A percentile compares a stretch with the other conserved stretches of the same genome.
These are phyloP conservation scores for Penicillium steckii DNA, from an alignment of 495 filamentous ascomycete genomes.

Conservation along the genomic window DNA sequence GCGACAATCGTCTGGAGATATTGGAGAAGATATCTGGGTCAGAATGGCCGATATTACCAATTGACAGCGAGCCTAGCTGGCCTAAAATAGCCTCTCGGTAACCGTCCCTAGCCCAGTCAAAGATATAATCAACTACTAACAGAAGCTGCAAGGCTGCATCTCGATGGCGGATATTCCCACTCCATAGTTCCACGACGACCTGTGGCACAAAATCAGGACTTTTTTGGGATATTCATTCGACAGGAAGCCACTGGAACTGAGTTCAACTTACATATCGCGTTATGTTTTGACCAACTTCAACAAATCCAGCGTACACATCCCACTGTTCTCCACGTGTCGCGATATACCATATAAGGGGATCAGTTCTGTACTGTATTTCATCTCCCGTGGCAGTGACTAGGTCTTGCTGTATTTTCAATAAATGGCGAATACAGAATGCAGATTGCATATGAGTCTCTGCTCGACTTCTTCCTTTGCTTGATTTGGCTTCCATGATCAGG, in stretches of 20 bases:
- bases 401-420: too few relatives aligned
- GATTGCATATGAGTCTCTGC: too few relatives aligned
- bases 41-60: too few relatives aligned
- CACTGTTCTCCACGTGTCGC: constrained; percentile 1
- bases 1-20: too few relatives aligned
- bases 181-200: constrained; percentile 21
- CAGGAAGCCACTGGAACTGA: not conserved
- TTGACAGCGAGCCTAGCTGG: too few relatives aligned
- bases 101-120: constrained; percentile 35
- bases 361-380: not conserved
- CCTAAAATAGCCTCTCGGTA: constrained; percentile 24
- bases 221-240: constrained; percentile 2
- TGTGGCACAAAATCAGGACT: too few relatives aligned
- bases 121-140: constrained; percentile 34
- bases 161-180: constrained; percentile 16
- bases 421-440: constrained; percentile 24
- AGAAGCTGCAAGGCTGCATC: constrained; percentile 29
- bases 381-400: constrained; percentile 7
- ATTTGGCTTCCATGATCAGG: constrained; percentile 21
- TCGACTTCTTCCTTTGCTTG: constrained; percentile 11
- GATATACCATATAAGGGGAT: constrained; percentile 1
- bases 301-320: not conserved
- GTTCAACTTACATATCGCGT: not conserved
- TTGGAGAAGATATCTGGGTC: too few relatives aligned
- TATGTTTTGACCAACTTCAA: not conserved